phyloP scores from a whole-genome alignment of 169 alveolate genomes.

The Plasmodium vinckei region DNA sequence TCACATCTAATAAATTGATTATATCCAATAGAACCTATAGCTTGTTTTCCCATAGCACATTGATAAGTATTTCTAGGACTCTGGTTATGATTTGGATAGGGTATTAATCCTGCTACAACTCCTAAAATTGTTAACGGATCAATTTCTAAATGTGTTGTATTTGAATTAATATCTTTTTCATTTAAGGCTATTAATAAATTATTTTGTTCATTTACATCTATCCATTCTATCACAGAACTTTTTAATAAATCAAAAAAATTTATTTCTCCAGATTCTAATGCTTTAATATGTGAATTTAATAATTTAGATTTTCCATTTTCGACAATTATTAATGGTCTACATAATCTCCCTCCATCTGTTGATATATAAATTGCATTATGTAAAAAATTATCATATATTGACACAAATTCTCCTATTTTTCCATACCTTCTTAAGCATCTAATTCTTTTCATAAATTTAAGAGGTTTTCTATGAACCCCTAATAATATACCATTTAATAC shows the following conservation, averaged over 20 bases:
- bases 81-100: slow-evolving; percentile 99
- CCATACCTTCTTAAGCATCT: slow-evolving; percentile 96
- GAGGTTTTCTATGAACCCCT: slow-evolving; percentile 94
- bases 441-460: slow-evolving; percentile 90
- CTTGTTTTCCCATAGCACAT: slow-evolving; percentile 99
- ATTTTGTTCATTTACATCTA: slow-evolving; percentile 99
- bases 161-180: slow-evolving; percentile 90
- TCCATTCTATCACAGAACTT: slow-evolving; percentile 97
- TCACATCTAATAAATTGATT: slow-evolving; percentile 95
- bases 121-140: slow-evolving; percentile 99
- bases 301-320: slow-evolving; percentile 93
- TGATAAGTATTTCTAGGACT: slow-evolving; percentile 99
- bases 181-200: slow-evolving; percentile 95
- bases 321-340: slow-evolving; percentile 98
- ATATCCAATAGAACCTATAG: slow-evolving; percentile 98
- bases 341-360: slow-evolving; percentile 99
- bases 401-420: slow-evolving; percentile 96
- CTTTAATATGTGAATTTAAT: slow-evolving; percentile 75
- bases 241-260: slow-evolving; percentile 79
- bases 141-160: slow-evolving; percentile 98
- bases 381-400: slow-evolving; percentile 93
- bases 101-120: slow-evolving; percentile 98
- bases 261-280: slow-evolving; percentile 86
- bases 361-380: slow-evolving; percentile 96
- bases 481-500: slow-evolving; percentile 96